Conservation (phyloP, 2,329 filamentous ascomycete species). For the Teratosphaeria zuluensis region DNA sequence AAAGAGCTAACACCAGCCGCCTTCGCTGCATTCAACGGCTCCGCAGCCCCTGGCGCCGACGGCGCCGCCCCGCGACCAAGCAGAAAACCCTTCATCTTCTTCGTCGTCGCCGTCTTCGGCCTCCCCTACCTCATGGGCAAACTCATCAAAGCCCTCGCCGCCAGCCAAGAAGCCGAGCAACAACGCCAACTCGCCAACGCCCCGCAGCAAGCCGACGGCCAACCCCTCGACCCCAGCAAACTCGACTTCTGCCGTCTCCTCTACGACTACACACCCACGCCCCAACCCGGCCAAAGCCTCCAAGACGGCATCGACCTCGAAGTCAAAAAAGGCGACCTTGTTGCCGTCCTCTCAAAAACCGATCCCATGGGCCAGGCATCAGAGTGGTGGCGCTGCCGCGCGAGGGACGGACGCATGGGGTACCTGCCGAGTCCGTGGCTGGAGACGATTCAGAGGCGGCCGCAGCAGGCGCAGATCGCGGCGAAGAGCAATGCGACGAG, state of each 20-base stretch:
- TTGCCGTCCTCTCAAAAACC: conserved; percentile 84
- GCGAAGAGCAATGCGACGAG: conserved; percentile 34
- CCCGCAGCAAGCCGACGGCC: conserved; percentile 33
- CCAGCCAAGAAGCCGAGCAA: conserved; percentile 76
- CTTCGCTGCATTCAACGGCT: conserved; percentile 78
- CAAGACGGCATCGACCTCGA: conserved; percentile 70
- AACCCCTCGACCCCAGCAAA: conserved; percentile 71
- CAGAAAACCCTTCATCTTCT: conserved; percentile 93
- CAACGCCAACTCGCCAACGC: conserved; percentile 46
- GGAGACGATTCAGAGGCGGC: conserved; percentile 57
- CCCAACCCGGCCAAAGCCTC: conserved; percentile 36
- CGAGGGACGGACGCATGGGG: conserved; percentile 79
- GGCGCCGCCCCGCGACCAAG: conserved; percentile 64
- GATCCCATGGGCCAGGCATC: conserved; percentile 86
- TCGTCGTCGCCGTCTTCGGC: conserved; percentile 86
- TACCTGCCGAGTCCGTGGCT: conserved; percentile 89
- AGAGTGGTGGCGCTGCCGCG: conserved; percentile 95
- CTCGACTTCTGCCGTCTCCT: conserved; percentile 92
- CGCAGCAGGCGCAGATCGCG: conserved; percentile 38
- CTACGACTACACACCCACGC: conserved; percentile 85
- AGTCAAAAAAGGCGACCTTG: conserved; percentile 89
- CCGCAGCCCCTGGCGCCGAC: conserved; percentile 12
- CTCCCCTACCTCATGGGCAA: conserved; percentile 96
- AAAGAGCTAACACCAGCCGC: conserved; percentile 79
- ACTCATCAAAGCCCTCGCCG: conserved; percentile 75